Conservation (phyloP, 1,139 yeast genomes). For the Lodderomyces metapsilosis region DNA sequence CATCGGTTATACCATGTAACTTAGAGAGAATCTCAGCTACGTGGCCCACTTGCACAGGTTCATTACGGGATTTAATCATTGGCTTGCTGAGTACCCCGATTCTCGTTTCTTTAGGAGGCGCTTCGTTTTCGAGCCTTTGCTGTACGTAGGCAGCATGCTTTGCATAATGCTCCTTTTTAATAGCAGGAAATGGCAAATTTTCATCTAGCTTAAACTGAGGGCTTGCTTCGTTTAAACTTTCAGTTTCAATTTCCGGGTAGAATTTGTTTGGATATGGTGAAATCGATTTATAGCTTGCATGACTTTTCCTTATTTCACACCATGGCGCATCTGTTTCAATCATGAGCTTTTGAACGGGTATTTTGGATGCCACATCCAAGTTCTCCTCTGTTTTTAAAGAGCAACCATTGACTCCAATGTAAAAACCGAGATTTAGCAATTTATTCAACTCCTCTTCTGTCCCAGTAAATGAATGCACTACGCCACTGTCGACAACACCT, state of each 20-base stretch:
- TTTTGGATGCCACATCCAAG: slow-evolving; percentile 56
- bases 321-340: slow-evolving; percentile 98
- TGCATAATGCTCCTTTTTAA: slow-evolving; percentile 62
- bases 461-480: slow-evolving; percentile 95
- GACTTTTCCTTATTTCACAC: slow-evolving; percentile 90
- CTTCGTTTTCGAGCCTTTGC: slow-evolving; percentile 12
- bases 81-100: slow-evolving; percentile 44
- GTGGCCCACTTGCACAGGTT: slow-evolving; percentile 80
- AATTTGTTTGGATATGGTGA: slow-evolving; percentile 53
- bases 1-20: slow-evolving; percentile 39
- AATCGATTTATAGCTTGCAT: slow-evolving; percentile 64
- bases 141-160: slow-evolving; percentile 29
- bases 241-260: slow-evolving; percentile 41
- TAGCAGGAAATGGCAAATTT: slow-evolving; percentile 57
- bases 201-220: slow-evolving; percentile 31
- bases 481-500: slow-evolving; percentile 51
- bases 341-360: slow-evolving; percentile 70
- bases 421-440: slow-evolving; percentile 59
- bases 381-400: slow-evolving; percentile 79
- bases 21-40: slow-evolving; percentile 78
- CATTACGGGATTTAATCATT: slow-evolving; percentile 81
- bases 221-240: slow-evolving; percentile 5
- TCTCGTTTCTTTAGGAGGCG: slow-evolving; percentile 12
- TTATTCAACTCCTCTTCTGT: slow-evolving; percentile 56
- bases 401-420: slow-evolving; percentile 88